Evolutionary conservation across 2,329 filamentous ascomycete species (phyloP).

Genomic region (Endoconidiophora laricicola): DNA sequence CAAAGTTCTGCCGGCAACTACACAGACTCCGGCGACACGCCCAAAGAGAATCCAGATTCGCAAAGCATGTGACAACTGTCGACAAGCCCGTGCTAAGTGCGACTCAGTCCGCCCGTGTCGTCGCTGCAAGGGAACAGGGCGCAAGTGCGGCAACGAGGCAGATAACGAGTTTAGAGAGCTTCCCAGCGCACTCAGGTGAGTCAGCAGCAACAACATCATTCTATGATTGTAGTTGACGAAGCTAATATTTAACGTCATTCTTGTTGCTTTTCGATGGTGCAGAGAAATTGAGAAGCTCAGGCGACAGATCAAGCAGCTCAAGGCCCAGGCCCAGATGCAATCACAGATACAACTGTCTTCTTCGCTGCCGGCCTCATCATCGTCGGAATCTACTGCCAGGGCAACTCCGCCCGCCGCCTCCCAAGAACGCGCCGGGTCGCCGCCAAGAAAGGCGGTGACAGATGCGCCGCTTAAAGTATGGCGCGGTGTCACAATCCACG

Average conservation of each 20-base stretch:
- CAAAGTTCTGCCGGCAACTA: neutral
- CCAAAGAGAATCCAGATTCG: slow-evolving; percentile 10
- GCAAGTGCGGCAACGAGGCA: slow-evolving; percentile 8
- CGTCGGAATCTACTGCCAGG: too few species aligned
- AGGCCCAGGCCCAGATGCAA: neutral
- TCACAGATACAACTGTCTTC: neutral
- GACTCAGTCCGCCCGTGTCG: slow-evolving; percentile 7
- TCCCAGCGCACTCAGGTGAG: slow-evolving; percentile 1
- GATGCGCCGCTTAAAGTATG: slow-evolving; percentile 8
- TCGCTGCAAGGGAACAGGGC: neutral
- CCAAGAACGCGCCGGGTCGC: neutral
- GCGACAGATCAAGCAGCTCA: slow-evolving; percentile 2
- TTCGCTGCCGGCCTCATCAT: too few species aligned
- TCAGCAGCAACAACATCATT: neutral
- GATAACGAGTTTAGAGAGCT: slow-evolving; percentile 9
- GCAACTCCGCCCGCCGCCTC: neutral
- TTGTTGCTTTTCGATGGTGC: neutral
- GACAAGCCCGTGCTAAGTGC: slow-evolving; percentile 7
- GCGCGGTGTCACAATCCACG: slow-evolving; percentile 8
- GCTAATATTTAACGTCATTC: neutral
- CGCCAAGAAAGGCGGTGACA: neutral
- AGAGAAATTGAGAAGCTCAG: slow-evolving; percentile 8
- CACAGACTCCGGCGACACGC: neutral
- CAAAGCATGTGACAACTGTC: slow-evolving; percentile 9
- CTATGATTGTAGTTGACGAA: neutral